These are phyloP conservation scores for Byssoonygena ceratinophila DNA, from an alignment of 2,329 filamentous ascomycete species.

Conservation along the genomic window DNA sequence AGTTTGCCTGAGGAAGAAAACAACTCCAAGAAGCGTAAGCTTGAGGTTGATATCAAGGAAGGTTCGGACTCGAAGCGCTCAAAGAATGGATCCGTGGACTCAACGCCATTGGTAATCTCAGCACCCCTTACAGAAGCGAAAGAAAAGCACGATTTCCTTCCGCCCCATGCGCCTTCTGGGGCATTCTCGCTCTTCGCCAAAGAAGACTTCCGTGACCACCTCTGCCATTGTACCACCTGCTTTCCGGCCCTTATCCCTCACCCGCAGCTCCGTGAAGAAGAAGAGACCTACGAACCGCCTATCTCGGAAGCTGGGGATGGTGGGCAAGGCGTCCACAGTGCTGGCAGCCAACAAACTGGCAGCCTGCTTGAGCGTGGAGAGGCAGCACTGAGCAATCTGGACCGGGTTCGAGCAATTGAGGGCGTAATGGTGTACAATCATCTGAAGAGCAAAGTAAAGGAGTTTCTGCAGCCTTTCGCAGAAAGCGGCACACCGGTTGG, in stretches of 20 bases:
- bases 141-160: slow-evolving; percentile 55
- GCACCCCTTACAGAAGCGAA: slow-evolving; percentile 5
- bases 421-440: slow-evolving; percentile 98
- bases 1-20: neutral
- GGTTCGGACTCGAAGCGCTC: slow-evolving; percentile 43
- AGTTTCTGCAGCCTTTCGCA: slow-evolving; percentile 86
- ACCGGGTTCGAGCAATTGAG: slow-evolving; percentile 86
- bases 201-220: slow-evolving; percentile 62
- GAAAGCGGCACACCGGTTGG: slow-evolving; percentile 80
- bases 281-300: slow-evolving; percentile 87
- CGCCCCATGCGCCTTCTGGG: slow-evolving; percentile 42
- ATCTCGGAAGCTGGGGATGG: slow-evolving; percentile 57
- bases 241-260: slow-evolving; percentile 61
- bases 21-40: slow-evolving; percentile 55
- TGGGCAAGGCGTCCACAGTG: slow-evolving; percentile 38
- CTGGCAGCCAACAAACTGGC: slow-evolving; percentile 57
- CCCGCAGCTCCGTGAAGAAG: slow-evolving; percentile 79
- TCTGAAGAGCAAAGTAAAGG: slow-evolving; percentile 89
- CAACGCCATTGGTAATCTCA: slow-evolving; percentile 16
- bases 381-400: slow-evolving; percentile 79
- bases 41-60: slow-evolving; percentile 40
- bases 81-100: slow-evolving; percentile 20
- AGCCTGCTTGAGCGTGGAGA: slow-evolving; percentile 86
- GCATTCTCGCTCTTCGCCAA: slow-evolving; percentile 74
- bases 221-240: slow-evolving; percentile 77